phyloP scores from a whole-genome alignment of 202 grass and related monocot species.

The Setaria viridis region DNA sequence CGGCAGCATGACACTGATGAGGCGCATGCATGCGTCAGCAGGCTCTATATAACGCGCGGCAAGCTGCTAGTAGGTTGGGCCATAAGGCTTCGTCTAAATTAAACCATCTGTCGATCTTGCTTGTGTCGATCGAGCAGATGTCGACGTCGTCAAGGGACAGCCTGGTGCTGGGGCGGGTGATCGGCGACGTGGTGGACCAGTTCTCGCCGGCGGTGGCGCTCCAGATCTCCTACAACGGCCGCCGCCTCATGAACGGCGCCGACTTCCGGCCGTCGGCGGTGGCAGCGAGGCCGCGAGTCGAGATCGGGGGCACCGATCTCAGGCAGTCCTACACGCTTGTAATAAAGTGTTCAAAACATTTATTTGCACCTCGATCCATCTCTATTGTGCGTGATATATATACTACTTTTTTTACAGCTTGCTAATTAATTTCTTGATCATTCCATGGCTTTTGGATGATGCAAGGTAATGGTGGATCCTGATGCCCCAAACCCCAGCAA shows the following conservation, averaged over 20 bases:
- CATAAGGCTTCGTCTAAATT: not conserved
- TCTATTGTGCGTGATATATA: too few relatives aligned
- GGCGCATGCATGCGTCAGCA: not conserved
- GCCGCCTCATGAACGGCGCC: constrained; percentile 38
- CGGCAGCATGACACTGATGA: not conserved
- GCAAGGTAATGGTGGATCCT: constrained; percentile 73
- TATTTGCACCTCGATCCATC: not conserved
- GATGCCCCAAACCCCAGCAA: constrained; percentile 77
- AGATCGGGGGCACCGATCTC: constrained; percentile 58
- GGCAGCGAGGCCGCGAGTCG: constrained; percentile 52
- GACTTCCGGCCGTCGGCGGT: constrained; percentile 61
- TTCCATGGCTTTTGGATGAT: not conserved
- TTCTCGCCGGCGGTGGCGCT: constrained; percentile 51
- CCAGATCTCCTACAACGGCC: constrained; percentile 55
- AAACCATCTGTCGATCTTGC: not conserved
- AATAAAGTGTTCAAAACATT: not conserved
- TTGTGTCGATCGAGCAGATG: not conserved
- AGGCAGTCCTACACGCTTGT: constrained; percentile 65
- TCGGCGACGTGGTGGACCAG: constrained; percentile 65
- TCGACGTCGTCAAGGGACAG: constrained; percentile 42
- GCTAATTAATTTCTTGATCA: not conserved
- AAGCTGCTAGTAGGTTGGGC: not conserved
- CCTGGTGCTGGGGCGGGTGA: constrained; percentile 51
- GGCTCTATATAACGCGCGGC: not conserved
- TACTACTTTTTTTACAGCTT: not conserved